Evolutionary conservation across 2,329 filamentous ascomycete species (phyloP).

Genomic region (Fusarium virguliforme): DNA sequence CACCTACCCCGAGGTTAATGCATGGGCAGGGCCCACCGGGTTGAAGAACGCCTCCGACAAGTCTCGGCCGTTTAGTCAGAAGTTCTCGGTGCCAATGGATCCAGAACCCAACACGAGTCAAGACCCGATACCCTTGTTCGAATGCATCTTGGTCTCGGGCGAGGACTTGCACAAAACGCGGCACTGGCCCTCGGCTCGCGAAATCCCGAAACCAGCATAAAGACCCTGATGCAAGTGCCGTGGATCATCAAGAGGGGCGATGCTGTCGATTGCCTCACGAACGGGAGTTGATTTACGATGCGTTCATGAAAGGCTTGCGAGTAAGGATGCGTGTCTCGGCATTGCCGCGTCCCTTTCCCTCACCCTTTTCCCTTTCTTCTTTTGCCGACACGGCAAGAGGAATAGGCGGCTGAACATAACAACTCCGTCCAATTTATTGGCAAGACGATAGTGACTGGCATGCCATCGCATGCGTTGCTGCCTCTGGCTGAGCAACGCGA

Average conservation of each 20-base stretch:
- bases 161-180: not conserved
- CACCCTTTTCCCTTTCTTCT: too few species aligned
- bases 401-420: not conserved
- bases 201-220: conserved; percentile 1
- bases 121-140: not conserved
- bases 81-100: not conserved
- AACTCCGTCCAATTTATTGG: not conserved
- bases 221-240: conserved; percentile 14
- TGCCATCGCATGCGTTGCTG: not conserved
- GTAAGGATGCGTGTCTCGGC: not conserved
- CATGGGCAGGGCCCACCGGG: not conserved
- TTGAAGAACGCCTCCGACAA: not conserved
- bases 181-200: conserved; percentile 12
- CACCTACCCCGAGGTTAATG: not conserved
- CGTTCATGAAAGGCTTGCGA: not conserved
- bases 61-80: conserved; percentile 8
- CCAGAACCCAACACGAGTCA: conserved; percentile 10
- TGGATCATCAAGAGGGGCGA: not conserved
- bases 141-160: not conserved
- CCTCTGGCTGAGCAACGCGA: not conserved
- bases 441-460: not conserved
- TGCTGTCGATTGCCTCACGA: not conserved
- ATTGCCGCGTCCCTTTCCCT: not conserved
- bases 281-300: not conserved
- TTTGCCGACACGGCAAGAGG: not conserved